A percentile compares a stretch with the other conserved stretches of the same genome.
These are phyloP conservation scores for Spiraea crenata DNA, from an alignment of 331 rosid species.

Conservation along the genomic window DNA sequence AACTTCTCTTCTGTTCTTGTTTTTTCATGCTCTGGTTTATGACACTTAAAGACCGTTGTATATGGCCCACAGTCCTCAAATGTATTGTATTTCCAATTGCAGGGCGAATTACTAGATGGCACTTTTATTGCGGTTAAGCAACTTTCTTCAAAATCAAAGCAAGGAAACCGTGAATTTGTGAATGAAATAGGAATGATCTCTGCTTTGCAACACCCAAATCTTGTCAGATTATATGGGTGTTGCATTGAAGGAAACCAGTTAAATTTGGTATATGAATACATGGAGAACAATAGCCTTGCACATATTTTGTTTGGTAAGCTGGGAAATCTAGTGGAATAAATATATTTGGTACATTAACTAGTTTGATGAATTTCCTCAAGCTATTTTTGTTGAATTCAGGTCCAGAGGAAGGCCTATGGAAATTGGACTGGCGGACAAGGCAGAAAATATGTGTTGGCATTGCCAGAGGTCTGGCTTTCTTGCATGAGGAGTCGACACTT, in stretches of 20 bases:
- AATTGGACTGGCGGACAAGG: constrained; percentile 40
- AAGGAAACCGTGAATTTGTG: constrained; percentile 49
- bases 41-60: background rate
- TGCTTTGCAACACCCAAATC: constrained; percentile 47
- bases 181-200: constrained; percentile 54
- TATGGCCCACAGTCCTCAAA: background rate
- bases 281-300: constrained; percentile 40
- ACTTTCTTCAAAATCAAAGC: constrained; percentile 48
- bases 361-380: background rate
- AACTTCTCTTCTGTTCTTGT: background rate
- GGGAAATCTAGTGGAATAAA: background rate
- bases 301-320: constrained; percentile 43
- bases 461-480: constrained; percentile 44
- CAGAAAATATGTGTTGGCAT: constrained; percentile 42
- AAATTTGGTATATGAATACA: constrained; percentile 45
- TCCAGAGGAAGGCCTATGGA: background rate
- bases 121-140: constrained; percentile 51
- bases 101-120: constrained; percentile 49
- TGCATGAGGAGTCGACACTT: constrained; percentile 42
- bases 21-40: background rate
- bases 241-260: constrained; percentile 45
- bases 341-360: background rate
- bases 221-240: constrained; percentile 43
- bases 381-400: constrained; percentile 16
- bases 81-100: background rate